Conservation (phyloP, 2,329 filamentous ascomycete species). For the Epichloe scottii region DNA sequence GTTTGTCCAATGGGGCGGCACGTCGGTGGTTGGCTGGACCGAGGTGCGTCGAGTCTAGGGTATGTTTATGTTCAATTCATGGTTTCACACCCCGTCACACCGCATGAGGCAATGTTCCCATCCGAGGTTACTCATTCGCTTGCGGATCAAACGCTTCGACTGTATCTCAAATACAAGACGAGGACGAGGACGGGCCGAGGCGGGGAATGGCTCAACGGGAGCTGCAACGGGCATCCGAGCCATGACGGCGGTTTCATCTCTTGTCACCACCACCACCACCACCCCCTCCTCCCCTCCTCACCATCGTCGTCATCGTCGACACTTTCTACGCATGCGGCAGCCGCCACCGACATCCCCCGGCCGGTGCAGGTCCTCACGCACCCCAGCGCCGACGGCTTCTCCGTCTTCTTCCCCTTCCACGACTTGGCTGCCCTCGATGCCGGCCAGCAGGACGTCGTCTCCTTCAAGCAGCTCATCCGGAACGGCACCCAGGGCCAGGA, state of each 20-base stretch:
- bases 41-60: too few relatives aligned
- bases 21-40: too few relatives aligned
- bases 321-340: too few relatives aligned
- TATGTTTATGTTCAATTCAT: too few relatives aligned
- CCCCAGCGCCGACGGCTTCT: constrained; percentile 18
- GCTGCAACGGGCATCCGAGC: background rate
- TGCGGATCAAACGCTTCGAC: too few relatives aligned
- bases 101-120: too few relatives aligned
- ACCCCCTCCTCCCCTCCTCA: background rate
- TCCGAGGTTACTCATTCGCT: too few relatives aligned
- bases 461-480: constrained; percentile 21
- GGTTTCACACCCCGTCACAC: too few relatives aligned
- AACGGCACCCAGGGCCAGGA: constrained; percentile 21
- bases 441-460: constrained; percentile 16
- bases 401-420: constrained; percentile 25
- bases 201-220: background rate
- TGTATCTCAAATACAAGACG: background rate
- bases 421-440: constrained; percentile 20
- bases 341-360: constrained; percentile 7
- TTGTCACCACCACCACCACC: too few relatives aligned
- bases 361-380: constrained; percentile 15
- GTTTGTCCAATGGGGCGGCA: too few relatives aligned
- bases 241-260: background rate
- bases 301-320: background rate
- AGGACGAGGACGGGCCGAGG: too few relatives aligned